Conservation (phyloP, 2,329 filamentous ascomycete species). For the Monilinia aucupariae region DNA sequence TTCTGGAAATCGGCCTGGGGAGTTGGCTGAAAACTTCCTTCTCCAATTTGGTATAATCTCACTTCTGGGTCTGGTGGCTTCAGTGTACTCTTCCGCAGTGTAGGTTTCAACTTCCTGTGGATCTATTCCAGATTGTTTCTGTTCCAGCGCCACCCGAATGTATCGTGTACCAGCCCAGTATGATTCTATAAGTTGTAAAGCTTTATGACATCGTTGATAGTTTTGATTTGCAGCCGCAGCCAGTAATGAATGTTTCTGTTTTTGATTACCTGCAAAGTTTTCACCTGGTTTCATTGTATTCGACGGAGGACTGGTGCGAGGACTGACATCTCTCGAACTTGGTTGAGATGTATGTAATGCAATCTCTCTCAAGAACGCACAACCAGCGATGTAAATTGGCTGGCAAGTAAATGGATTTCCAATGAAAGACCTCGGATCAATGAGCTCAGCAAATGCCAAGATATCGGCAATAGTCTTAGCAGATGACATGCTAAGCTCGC, state of each 20-base stretch:
- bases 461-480: conserved; percentile 92
- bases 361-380: conserved; percentile 81
- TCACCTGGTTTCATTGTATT: conserved; percentile 17
- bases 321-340: conserved; percentile 49
- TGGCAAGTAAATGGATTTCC: conserved; percentile 87
- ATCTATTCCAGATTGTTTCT: conserved; percentile 83
- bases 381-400: conserved; percentile 86
- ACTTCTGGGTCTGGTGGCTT: conserved; percentile 58
- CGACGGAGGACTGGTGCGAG: conserved; percentile 20
- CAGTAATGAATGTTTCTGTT: conserved; percentile 63
- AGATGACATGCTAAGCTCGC: conserved; percentile 50
- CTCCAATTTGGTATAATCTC: conserved; percentile 38
- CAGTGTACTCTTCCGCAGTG: conserved; percentile 62
- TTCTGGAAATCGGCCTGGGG: conserved; percentile 24
- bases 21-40: conserved; percentile 26
- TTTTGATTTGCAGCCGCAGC: conserved; percentile 80
- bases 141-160: conserved; percentile 78
- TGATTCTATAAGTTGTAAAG: conserved; percentile 69
- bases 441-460: conserved; percentile 75
- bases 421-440: conserved; percentile 79
- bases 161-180: conserved; percentile 88
- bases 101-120: conserved; percentile 50
- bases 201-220: conserved; percentile 81
- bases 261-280: conserved; percentile 28
- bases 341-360: conserved; percentile 62